These are phyloP conservation scores for Kuraishia ogatae DNA, from an alignment of 805 yeast species.

Conservation along the genomic window DNA sequence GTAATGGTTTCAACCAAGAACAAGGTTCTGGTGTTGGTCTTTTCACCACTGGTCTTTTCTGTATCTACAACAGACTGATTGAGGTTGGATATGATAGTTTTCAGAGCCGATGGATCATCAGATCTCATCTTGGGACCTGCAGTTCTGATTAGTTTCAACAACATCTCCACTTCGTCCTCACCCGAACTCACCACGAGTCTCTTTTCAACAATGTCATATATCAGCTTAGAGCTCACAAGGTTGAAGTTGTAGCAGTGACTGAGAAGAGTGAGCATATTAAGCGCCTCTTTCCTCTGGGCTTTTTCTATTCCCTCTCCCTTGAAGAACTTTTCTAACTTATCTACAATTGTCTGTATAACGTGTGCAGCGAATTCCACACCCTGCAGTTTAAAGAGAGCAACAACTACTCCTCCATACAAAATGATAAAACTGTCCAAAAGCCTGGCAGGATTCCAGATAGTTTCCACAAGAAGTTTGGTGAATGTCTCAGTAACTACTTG, in stretches of 20 bases:
- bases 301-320: conserved; percentile 15
- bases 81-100: conserved; percentile 59
- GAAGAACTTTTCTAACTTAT: conserved; percentile 43
- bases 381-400: conserved; percentile 65
- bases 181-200: conserved; percentile 32
- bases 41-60: conserved; percentile 19
- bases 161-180: conserved; percentile 69
- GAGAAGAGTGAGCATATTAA: conserved; percentile 62
- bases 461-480: conserved; percentile 53
- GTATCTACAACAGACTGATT: conserved; percentile 36
- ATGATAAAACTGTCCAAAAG: conserved; percentile 72
- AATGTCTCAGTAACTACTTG: conserved; percentile 70
- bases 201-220: conserved; percentile 65
- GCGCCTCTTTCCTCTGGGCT: conserved; percentile 21
- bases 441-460: conserved; percentile 54
- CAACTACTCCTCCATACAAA: conserved; percentile 68
- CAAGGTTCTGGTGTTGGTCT: conserved; percentile 55
- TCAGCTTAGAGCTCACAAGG: conserved; percentile 59
- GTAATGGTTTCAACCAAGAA: conserved; percentile 81
- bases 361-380: conserved; percentile 90
- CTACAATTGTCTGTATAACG: conserved; percentile 75
- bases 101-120: conserved; percentile 83
- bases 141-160: conserved; percentile 61
- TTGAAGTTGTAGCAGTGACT: conserved; percentile 75
- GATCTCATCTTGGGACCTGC: conserved; percentile 81